phyloP scores from a whole-genome alignment of 2,329 filamentous ascomycete genomes.

The Penicillium sp. region DNA sequence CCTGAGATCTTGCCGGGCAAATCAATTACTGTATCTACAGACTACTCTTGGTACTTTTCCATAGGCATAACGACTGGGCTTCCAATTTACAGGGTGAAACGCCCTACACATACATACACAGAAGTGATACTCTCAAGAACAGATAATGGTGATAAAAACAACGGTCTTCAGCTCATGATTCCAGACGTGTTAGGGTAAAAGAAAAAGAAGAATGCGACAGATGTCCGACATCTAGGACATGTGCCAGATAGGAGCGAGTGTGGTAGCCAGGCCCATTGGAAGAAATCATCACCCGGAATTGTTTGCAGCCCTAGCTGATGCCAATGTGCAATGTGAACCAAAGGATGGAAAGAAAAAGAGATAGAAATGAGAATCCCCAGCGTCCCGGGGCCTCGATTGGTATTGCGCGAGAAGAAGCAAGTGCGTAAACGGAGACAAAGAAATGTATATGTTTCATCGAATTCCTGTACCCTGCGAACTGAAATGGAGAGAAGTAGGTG shows the following conservation, averaged over 20 bases:
- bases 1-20: not conserved
- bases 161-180: constrained; percentile 20
- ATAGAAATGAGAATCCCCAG: constrained; percentile 15
- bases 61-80: not conserved
- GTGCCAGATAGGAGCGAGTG: constrained; percentile 12
- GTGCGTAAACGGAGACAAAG: constrained; percentile 12
- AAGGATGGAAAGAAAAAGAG: constrained; percentile 15
- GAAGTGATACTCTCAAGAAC: constrained; percentile 11
- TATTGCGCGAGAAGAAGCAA: constrained; percentile 14
- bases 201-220: not conserved
- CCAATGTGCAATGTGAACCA: constrained; percentile 24
- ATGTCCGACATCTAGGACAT: constrained; percentile 11
- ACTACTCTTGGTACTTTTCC: not conserved
- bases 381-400: constrained; percentile 5
- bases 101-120: constrained; percentile 18
- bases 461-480: constrained; percentile 19
- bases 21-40: too few relatives aligned
- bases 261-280: constrained; percentile 17
- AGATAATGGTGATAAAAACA: constrained; percentile 9
- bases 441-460: constrained; percentile 23
- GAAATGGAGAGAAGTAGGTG: not conserved
- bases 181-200: constrained; percentile 3
- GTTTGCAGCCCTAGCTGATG: constrained; percentile 22
- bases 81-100: constrained; percentile 10
- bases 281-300: constrained; percentile 1